These are phyloP conservation scores for Chrysanthemum makinoi DNA, from an alignment of 129 eudicot species.

Conservation along the genomic window DNA sequence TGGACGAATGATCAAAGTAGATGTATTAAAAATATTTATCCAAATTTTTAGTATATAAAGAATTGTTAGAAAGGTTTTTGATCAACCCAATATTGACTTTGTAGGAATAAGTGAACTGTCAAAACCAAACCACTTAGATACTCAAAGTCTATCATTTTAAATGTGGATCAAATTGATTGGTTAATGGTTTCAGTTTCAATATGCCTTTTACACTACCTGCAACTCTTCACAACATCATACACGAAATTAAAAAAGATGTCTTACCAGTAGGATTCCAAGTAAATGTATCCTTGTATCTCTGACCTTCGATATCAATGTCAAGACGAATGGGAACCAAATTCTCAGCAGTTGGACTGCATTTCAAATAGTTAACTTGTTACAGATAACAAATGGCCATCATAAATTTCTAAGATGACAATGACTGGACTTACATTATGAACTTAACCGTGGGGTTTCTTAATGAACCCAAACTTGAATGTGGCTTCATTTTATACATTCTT, in stretches of 20 bases:
- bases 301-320: constrained; percentile 87
- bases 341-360: constrained; percentile 83
- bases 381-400: not conserved
- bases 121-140: too few relatives aligned
- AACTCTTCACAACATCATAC: not conserved
- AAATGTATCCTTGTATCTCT: constrained; percentile 77
- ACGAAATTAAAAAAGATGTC: not conserved
- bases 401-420: too few relatives aligned
- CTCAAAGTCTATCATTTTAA: too few relatives aligned
- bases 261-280: constrained; percentile 66
- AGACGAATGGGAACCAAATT: constrained; percentile 85
- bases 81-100: too few relatives aligned
- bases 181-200: too few relatives aligned
- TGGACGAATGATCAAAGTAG: too few relatives aligned
- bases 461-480: constrained; percentile 55
- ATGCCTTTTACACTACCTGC: too few relatives aligned
- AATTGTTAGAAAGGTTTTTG: too few relatives aligned
- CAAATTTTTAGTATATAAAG: too few relatives aligned
- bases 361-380: constrained; percentile 9
- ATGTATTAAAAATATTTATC: too few relatives aligned
- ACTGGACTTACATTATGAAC: constrained; percentile 67
- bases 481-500: constrained; percentile 43
- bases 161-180: too few relatives aligned
- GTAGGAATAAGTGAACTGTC: too few relatives aligned
- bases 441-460: constrained; percentile 59